Evolutionary conservation across 176 grass and related monocot genomes (phyloP).

Genomic region (Zizania latifolia): DNA sequence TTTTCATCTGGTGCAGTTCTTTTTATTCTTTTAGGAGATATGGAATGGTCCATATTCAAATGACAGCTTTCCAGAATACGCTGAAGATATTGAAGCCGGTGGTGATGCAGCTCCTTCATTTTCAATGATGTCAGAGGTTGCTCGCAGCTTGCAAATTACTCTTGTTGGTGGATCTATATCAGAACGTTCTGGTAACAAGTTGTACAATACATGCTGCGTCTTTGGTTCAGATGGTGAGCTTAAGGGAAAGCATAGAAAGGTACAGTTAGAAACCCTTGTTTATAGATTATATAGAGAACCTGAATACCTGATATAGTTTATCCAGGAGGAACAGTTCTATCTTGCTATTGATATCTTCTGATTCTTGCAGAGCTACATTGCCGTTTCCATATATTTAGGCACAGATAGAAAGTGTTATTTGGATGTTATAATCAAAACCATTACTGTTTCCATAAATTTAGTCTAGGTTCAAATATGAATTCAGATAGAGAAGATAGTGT

Average conservation of each 20-base stretch:
- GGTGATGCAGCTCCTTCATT: slow-evolving; percentile 74
- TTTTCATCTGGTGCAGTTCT: neutral
- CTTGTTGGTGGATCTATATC: slow-evolving; percentile 96
- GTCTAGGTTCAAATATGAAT: neutral
- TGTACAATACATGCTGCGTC: slow-evolving; percentile 92
- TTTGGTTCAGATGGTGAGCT: slow-evolving; percentile 89
- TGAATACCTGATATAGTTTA: neutral
- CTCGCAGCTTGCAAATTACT: slow-evolving; percentile 61
- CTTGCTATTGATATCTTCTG: neutral
- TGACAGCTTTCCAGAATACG: slow-evolving; percentile 87
- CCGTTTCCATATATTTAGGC: neutral
- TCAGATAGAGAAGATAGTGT: too few species aligned
- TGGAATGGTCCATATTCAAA: slow-evolving; percentile 94
- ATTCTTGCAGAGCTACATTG: neutral
- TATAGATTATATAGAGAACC: neutral
- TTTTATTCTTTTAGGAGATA: slow-evolving; percentile 66
- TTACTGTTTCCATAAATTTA: neutral
- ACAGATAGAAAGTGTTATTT: neutral
- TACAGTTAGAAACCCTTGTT: slow-evolving; percentile 2
- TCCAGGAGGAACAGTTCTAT: neutral
- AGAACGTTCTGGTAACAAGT: slow-evolving; percentile 58
- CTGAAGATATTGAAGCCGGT: slow-evolving; percentile 88
- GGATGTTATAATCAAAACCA: neutral
- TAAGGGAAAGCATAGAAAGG: slow-evolving; percentile 95
- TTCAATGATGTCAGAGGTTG: slow-evolving; percentile 79